Percentiles rank a stretch among this genome's conserved stretches.
phyloP scores from a whole-genome alignment of 2,329 filamentous ascomycete genomes.

The Rutstroemia sp. region DNA sequence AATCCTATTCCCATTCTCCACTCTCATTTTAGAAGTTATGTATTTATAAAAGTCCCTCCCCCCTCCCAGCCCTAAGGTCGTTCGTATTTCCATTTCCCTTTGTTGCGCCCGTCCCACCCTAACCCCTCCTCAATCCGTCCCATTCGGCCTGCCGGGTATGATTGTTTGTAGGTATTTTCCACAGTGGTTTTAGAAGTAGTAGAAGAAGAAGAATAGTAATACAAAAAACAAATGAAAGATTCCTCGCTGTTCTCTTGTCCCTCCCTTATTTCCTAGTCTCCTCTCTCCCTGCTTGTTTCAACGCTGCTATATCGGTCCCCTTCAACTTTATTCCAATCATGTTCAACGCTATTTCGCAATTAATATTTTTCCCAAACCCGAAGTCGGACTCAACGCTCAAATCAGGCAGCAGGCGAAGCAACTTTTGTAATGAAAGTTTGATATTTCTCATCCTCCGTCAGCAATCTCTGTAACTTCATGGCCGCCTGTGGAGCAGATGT shows the following conservation, averaged over 20 bases:
- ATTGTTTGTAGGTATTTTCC: too few relatives aligned
- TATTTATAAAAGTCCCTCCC: not conserved
- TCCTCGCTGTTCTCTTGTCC: not conserved
- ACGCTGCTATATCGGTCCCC: not conserved
- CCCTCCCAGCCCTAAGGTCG: not conserved
- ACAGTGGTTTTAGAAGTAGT: too few relatives aligned
- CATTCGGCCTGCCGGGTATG: too few relatives aligned
- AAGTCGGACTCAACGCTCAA: too few relatives aligned
- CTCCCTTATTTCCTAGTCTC: not conserved
- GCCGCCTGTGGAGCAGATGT: not conserved
- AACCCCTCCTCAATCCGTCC: too few relatives aligned
- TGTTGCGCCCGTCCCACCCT: not conserved
- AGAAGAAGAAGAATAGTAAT: too few relatives aligned
- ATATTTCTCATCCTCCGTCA: slow-evolving; percentile 40
- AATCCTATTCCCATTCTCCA: too few relatives aligned
- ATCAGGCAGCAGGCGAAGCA: not conserved
- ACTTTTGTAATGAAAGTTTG: slow-evolving; percentile 36
- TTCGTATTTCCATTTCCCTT: not conserved
- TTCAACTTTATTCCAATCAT: not conserved
- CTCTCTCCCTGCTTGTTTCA: too few relatives aligned
- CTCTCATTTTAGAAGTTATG: too few relatives aligned
- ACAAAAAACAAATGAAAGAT: too few relatives aligned
- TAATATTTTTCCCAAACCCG: too few relatives aligned
- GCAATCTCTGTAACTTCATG: slow-evolving; percentile 21
- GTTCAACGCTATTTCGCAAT: not conserved